Evolutionary conservation across 768 basidiomycete genomes (phyloP).

Genomic region (Lentinus tigrinus): DNA sequence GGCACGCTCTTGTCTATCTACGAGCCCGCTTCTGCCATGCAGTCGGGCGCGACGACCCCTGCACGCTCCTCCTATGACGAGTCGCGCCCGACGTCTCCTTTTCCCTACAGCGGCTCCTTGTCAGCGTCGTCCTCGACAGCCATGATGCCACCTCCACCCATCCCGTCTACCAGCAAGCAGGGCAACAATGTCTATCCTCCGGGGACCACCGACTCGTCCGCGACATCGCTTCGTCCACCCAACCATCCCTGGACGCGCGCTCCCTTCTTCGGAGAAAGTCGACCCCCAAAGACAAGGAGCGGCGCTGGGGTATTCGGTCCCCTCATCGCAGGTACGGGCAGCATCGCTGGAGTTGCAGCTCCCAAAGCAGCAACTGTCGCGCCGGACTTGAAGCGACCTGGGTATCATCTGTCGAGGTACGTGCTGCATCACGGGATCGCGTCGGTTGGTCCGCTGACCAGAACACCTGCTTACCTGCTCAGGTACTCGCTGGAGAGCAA

Average conservation of each 20-base stretch:
- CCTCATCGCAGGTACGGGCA: slow-evolving; percentile 68
- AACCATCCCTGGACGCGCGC: slow-evolving; percentile 14
- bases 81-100: slow-evolving; percentile 16
- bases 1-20: slow-evolving; percentile 67
- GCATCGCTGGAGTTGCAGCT: slow-evolving; percentile 59
- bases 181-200: slow-evolving; percentile 1
- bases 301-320: slow-evolving; percentile 67
- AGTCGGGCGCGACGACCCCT: slow-evolving; percentile 18
- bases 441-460: neutral
- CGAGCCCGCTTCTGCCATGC: slow-evolving; percentile 34
- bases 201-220: slow-evolving; percentile 1
- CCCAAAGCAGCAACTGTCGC: slow-evolving; percentile 48
- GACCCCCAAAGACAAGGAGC: slow-evolving; percentile 41
- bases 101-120: slow-evolving; percentile 7
- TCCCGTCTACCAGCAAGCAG: neutral
- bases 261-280: slow-evolving; percentile 14
- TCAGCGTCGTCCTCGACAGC: slow-evolving; percentile 2
- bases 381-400: slow-evolving; percentile 60
- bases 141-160: slow-evolving; percentile 2
- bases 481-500: slow-evolving; percentile 30
- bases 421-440: neutral
- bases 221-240: slow-evolving; percentile 9
- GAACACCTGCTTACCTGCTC: neutral
- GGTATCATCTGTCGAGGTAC: slow-evolving; percentile 66
- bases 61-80: slow-evolving; percentile 24